Percentiles rank a stretch among this genome's conserved stretches.
These are phyloP conservation scores for Candida sanyaensis DNA, from an alignment of 1,139 yeast species.

Conservation along the genomic window DNA sequence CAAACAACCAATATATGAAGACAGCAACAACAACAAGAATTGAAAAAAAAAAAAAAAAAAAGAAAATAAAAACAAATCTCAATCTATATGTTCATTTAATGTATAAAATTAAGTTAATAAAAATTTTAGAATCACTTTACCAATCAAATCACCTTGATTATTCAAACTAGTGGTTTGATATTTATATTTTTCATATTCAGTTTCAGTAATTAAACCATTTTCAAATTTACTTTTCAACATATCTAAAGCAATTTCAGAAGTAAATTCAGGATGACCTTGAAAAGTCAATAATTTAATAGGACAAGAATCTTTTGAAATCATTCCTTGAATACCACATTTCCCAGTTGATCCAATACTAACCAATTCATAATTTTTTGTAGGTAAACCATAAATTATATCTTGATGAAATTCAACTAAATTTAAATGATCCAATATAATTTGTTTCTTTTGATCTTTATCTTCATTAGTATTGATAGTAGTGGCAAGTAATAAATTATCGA, in stretches of 20 bases:
- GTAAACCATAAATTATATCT: constrained; percentile 59
- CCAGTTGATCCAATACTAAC: constrained; percentile 53
- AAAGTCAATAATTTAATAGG: constrained; percentile 54
- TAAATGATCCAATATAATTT: constrained; percentile 23
- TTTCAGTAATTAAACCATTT: constrained; percentile 17
- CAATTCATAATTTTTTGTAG: constrained; percentile 28
- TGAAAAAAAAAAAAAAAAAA: not conserved
- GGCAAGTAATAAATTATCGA: constrained; percentile 21
- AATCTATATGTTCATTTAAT: not conserved
- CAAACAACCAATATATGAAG: not conserved
- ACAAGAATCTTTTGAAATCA: constrained; percentile 30
- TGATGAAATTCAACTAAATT: constrained; percentile 67
- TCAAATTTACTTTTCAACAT: constrained; percentile 24
- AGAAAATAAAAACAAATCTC: not conserved
- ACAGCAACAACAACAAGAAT: not conserved
- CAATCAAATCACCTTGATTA: constrained; percentile 39
- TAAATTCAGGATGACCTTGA: constrained; percentile 92
- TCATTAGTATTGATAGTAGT: not conserved
- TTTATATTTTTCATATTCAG: constrained; percentile 26
- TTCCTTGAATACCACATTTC: constrained; percentile 63
- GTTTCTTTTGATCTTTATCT: constrained; percentile 5
- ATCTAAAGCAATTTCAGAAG: constrained; percentile 32
- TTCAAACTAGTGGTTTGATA: constrained; percentile 30
- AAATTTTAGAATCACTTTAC: constrained; percentile 33
- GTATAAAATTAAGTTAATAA: constrained; percentile 9